Percentiles rank a stretch among this genome's conserved stretches.
phyloP scores from a whole-genome alignment of 1,284 basidiomycete genomes.

The Sporisorium scitamineum region DNA sequence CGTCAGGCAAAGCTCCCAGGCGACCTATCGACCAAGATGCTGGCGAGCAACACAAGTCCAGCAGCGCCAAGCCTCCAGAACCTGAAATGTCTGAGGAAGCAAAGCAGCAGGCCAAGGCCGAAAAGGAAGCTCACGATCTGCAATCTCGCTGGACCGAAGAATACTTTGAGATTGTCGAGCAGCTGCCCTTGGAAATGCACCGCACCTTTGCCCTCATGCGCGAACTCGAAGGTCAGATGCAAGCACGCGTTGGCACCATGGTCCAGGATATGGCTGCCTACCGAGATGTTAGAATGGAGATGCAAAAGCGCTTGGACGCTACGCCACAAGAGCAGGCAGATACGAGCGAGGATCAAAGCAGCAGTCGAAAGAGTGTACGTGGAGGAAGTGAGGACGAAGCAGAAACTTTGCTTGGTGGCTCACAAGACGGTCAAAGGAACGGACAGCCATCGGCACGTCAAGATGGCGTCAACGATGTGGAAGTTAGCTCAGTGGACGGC shows the following conservation, averaged over 20 bases:
- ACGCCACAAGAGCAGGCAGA: background rate
- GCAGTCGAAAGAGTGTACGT: background rate
- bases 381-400: constrained; percentile 42
- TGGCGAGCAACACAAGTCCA: background rate
- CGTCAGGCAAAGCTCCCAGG: constrained; percentile 7
- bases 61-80: constrained; percentile 12
- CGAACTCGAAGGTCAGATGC: constrained; percentile 83
- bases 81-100: constrained; percentile 36
- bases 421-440: constrained; percentile 2
- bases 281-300: constrained; percentile 31
- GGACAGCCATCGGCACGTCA: background rate
- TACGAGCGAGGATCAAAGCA: background rate
- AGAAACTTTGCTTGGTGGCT: constrained; percentile 32
- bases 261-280: constrained; percentile 33
- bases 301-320: constrained; percentile 19
- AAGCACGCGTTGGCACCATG: constrained; percentile 19
- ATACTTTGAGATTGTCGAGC: constrained; percentile 76
- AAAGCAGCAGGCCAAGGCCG: constrained; percentile 25
- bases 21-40: background rate
- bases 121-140: constrained; percentile 51
- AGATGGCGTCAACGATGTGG: background rate
- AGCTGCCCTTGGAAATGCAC: constrained; percentile 84
- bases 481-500: background rate
- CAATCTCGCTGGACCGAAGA: constrained; percentile 63
- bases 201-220: constrained; percentile 81